Base-by-base conservation (phyloP, 441 rosid genomes). In the Syzygium malaccense region DNA sequence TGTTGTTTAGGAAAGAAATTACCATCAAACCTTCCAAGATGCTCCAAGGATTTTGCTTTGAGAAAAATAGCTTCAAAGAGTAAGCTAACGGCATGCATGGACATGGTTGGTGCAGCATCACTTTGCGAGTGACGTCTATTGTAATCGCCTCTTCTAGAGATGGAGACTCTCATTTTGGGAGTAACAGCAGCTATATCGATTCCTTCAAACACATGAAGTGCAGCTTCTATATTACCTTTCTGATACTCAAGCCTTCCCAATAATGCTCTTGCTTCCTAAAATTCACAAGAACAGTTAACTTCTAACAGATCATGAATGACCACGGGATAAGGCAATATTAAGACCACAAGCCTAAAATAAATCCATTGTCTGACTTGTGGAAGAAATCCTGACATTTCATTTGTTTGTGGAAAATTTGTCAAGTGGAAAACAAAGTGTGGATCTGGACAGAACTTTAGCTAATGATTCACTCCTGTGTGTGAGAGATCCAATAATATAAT, bases 141-240 rank as follows among this genome's bases (percentile, higher is more conserved):
- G 88, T 91, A 93, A 55, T 95, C 98, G 66, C 87, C 88, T 91
- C 94, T 92, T 91, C 92, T 92, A 55, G 94, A 89, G 90, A 96
- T 94, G 84, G 97, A 91, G 75, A 89, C 79, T 92, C 92, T 96
- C 88, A 95, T 96, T 93, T 93, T 95, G 68, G 95, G 91, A 92
- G 93, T 94, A 90, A 94, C 95, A 78, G 93, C 93, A 80, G 92
- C 91, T 55, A 94, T 91, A 85, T 96, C 98, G 79, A 96, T 96
- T 87, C 98, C 98, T 91, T 96, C 98, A 90, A 95, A 96, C 55
- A 96, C 98, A 79, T 96, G 97, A 91, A 94, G 96, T 17, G 98
- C 97, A 85, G 93, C 95, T 90, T 96, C 98, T 89, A 92, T 88
- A 89, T 93, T 93, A 83, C 98, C 98, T 86, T 95, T 95, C 85